Conservation (phyloP, 352 stramenopile species). For the Pythium pyrilobum region DNA sequence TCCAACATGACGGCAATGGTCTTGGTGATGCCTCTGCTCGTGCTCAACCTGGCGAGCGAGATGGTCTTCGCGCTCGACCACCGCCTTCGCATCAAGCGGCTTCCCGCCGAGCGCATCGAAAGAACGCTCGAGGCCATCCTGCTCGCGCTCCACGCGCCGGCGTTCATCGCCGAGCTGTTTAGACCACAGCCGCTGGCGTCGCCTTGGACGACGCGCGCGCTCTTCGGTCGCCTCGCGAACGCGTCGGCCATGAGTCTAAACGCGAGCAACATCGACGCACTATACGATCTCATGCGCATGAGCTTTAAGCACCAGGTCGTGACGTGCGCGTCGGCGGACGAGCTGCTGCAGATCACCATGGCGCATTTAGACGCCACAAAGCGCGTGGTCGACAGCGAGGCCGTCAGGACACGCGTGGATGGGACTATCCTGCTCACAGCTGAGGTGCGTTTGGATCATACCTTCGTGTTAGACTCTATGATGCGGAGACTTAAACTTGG, state of each 20-base stretch:
- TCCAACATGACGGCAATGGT: constrained; percentile 42
- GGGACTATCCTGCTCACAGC: constrained; percentile 64
- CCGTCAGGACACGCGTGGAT: constrained; percentile 33
- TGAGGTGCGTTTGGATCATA: constrained; percentile 27
- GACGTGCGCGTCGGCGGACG: constrained; percentile 53
- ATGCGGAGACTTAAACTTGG: background rate
- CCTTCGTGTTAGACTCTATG: too few species aligned
- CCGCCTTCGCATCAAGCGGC: constrained; percentile 84
- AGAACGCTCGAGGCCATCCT: constrained; percentile 88
- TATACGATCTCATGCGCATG: constrained; percentile 92
- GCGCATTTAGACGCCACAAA: constrained; percentile 75
- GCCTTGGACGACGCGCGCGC: constrained; percentile 70
- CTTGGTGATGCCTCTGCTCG: constrained; percentile 87
- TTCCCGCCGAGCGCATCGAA: constrained; percentile 73
- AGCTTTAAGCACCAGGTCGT: constrained; percentile 90
- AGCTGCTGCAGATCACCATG: constrained; percentile 81
- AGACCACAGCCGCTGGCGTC: constrained; percentile 84
- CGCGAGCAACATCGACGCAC: constrained; percentile 88
- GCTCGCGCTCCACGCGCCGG: constrained; percentile 86
- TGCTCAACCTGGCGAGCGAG: constrained; percentile 91
- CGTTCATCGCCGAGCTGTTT: constrained; percentile 89
- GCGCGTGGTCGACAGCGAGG: constrained; percentile 29
- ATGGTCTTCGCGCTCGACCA: constrained; percentile 92
- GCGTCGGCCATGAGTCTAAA: constrained; percentile 90
- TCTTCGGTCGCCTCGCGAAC: constrained; percentile 88